phyloP scores from a whole-genome alignment of 2,329 filamentous ascomycete genomes.

The Penicillium thymicola region DNA sequence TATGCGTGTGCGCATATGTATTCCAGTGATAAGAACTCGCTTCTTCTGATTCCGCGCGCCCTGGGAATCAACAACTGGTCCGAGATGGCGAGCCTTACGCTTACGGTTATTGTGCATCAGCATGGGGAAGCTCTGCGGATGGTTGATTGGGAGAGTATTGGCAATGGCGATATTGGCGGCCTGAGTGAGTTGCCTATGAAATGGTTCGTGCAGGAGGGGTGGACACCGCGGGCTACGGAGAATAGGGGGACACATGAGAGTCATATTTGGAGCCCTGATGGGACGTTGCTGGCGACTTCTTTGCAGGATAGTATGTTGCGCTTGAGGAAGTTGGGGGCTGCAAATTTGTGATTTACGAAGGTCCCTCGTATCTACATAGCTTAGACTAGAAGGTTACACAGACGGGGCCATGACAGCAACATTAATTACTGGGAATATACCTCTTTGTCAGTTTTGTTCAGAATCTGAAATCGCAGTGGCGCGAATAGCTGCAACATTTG shows the following conservation, averaged over 20 bases:
- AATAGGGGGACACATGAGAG: constrained; percentile 50
- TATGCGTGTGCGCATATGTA: constrained; percentile 59
- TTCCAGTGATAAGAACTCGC: constrained; percentile 54
- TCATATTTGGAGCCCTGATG: constrained; percentile 44
- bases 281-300: constrained; percentile 46
- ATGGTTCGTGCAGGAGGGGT: constrained; percentile 52
- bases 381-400: not conserved
- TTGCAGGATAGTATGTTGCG: constrained; percentile 51
- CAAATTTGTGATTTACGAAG: constrained; percentile 21
- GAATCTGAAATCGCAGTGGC: not conserved
- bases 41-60: constrained; percentile 52
- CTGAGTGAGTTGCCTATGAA: constrained; percentile 28
- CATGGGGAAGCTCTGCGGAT: constrained; percentile 41
- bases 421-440: not conserved
- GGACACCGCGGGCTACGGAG: constrained; percentile 43
- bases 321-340: constrained; percentile 17
- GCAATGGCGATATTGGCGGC: not conserved
- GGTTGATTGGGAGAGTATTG: constrained; percentile 33
- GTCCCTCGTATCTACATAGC: not conserved
- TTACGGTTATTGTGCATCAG: constrained; percentile 50
- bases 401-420: not conserved
- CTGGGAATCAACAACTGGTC: constrained; percentile 42
- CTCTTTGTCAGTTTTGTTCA: not conserved
- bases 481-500: not conserved
- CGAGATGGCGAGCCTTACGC: constrained; percentile 48